phyloP scores from a whole-genome alignment of 2,329 filamentous ascomycete species.

The Didymella glomerata region DNA sequence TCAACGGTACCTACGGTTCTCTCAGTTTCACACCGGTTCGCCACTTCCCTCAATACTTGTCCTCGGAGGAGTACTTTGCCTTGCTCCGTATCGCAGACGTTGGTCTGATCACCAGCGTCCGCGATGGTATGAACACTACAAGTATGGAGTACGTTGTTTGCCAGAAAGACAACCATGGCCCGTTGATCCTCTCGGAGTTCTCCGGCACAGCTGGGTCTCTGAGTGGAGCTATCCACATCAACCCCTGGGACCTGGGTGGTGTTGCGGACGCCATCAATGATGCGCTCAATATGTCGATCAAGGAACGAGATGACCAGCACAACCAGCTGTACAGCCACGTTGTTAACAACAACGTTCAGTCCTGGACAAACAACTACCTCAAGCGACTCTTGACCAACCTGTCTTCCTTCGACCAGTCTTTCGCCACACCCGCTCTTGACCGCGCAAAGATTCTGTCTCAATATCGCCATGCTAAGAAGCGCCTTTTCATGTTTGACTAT shows the following conservation, averaged over 20 bases:
- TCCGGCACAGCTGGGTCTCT: conserved; percentile 91
- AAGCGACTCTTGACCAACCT: conserved; percentile 82
- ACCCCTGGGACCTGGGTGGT: conserved; percentile 89
- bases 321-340: conserved; percentile 82
- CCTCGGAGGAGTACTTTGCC: conserved; percentile 90
- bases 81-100: conserved; percentile 90
- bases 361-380: conserved; percentile 83
- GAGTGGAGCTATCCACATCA: conserved; percentile 89
- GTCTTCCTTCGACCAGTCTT: conserved; percentile 75
- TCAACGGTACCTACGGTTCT: conserved; percentile 90
- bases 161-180: conserved; percentile 85
- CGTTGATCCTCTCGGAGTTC: conserved; percentile 94
- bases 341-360: conserved; percentile 82
- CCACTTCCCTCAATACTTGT: conserved; percentile 93
- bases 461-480: conserved; percentile 77
- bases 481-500: conserved; percentile 98
- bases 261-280: conserved; percentile 85
- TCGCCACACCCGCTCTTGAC: conserved; percentile 84
- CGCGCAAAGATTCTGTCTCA: conserved; percentile 73
- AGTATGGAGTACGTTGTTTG: conserved; percentile 94
- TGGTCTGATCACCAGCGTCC: conserved; percentile 91
- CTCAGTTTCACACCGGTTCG: conserved; percentile 89
- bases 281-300: conserved; percentile 77
- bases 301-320: conserved; percentile 74
- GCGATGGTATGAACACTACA: conserved; percentile 98